These are phyloP conservation scores for Lignosus rhinocerotis DNA, from an alignment of 1,284 basidiomycete species.

Conservation along the genomic window DNA sequence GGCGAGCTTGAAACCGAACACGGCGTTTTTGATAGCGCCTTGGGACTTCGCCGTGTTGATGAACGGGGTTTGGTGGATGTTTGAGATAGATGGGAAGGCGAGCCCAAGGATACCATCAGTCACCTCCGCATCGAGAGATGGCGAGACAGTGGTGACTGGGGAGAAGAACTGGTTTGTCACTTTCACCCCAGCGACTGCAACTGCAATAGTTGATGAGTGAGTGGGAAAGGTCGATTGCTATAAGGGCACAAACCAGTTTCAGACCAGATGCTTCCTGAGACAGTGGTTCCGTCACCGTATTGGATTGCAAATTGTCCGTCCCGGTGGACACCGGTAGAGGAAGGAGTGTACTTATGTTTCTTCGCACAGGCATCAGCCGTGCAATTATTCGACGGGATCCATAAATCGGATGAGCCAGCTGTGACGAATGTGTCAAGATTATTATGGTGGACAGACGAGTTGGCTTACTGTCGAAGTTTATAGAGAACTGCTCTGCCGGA, in stretches of 20 bases:
- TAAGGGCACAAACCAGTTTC: conserved; percentile 27
- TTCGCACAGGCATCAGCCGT: conserved; percentile 29
- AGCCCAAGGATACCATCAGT: conserved; percentile 30
- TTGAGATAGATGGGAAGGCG: conserved; percentile 25
- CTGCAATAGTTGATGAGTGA: conserved; percentile 1
- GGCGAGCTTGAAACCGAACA: conserved; percentile 51
- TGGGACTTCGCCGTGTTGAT: conserved; percentile 19
- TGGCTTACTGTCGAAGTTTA: conserved; percentile 26
- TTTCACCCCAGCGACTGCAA: conserved; percentile 27
- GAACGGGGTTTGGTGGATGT: conserved; percentile 21
- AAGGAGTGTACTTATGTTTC: conserved; percentile 36
- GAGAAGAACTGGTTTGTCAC: conserved; percentile 25
- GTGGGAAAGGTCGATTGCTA: no score
- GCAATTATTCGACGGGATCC: conserved; percentile 41
- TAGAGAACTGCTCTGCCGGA: conserved; percentile 8
- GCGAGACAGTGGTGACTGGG: conserved; percentile 21
- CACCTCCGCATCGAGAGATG: conserved; percentile 18
- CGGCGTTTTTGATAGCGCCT: conserved; percentile 8
- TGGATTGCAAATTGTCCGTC: conserved; percentile 32
- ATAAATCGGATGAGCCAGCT: conserved; percentile 37
- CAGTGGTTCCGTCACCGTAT: conserved; percentile 45
- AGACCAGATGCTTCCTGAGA: conserved; percentile 39
- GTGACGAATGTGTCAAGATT: conserved; percentile 7
- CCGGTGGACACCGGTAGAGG: conserved; percentile 30
- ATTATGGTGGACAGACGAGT: conserved; percentile 10